phyloP scores from a whole-genome alignment of 1,284 basidiomycete genomes.

The Puccinia triticina region DNA sequence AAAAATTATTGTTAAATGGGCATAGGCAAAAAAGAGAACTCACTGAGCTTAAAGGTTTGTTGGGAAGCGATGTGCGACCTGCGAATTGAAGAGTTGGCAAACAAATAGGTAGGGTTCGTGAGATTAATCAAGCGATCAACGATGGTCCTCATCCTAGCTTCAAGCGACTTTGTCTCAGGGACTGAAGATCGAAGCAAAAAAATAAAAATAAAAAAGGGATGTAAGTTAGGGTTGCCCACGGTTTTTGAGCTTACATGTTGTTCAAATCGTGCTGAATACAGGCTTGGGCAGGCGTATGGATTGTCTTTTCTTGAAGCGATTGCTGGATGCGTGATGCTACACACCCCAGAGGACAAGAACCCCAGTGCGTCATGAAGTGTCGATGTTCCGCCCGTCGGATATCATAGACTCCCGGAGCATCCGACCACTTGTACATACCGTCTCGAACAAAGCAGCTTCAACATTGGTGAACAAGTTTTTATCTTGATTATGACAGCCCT shows the following conservation, averaged over 20 bases:
- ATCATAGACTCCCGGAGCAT: neutral
- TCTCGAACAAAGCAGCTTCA: no score
- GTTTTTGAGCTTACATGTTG: neutral
- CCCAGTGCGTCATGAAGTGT: neutral
- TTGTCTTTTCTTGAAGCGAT: neutral
- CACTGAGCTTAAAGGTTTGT: constrained; percentile 41
- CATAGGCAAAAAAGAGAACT: neutral
- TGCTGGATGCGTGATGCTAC: neutral
- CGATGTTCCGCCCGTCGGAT: neutral
- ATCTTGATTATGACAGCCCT: no score
- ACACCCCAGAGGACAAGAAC: neutral
- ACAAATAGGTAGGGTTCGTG: neutral
- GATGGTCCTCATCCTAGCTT: neutral
- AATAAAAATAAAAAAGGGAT: neutral
- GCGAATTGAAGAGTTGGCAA: neutral
- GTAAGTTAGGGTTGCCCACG: no score
- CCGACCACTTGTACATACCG: no score
- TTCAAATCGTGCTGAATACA: neutral
- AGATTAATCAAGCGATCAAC: neutral
- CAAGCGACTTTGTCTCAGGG: neutral
- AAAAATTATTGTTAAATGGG: neutral
- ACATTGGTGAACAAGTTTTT: no score
- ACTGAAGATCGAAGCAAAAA: neutral
- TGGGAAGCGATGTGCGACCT: constrained; percentile 40
- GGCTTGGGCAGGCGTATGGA: neutral